Base-by-base conservation (phyloP, 2,329 filamentous ascomycete genomes). In the Basipetospora chlamydospora region DNA sequence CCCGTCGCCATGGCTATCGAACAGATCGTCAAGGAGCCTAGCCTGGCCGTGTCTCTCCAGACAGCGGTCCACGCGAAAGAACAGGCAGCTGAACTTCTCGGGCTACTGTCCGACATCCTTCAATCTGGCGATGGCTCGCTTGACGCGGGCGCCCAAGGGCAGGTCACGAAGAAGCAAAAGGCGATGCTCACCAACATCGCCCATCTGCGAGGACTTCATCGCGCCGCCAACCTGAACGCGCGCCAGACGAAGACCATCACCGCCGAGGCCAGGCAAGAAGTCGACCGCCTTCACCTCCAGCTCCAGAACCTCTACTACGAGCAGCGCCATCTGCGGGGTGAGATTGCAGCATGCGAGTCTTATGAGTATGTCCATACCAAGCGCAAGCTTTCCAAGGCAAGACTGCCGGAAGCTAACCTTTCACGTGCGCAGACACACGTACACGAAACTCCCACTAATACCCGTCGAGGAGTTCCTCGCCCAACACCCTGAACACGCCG, bases 301-400 rank as follows among this genome's bases (percentile, higher is more conserved):
- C 67, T 98, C 38, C 88, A 96, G 58, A 98, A 98, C 51, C 63
- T 98, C 6, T 92, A 90, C 56, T 98, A 98, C 52, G 88, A 98
- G 57, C 87, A 96, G 60, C 70, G 84, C 38, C 86, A 95, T 56
- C 63, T 98, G 38, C 76, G 82, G 44, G 83, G 83, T 33, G 90
- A 98, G 59, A 96, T 98, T 42, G 66, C 73, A 1, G 85, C 83
- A 7, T 96, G 90, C 55, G 83, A 94, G 53, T 80, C 78, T 35
- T 95, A 92, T 49, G 83, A 94, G 85, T 93, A 61, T 43, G 82
- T 70, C 3, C 3, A 10, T n/a, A n/a, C n/a, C n/a, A n/a, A n/a
- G n/a, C n/a, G n/a, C n/a, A n/a, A n/a, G n/a, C n/a, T n/a, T n/a
- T n/a, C n/a, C n/a, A n/a, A n/a, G n/a, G n/a, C n/a, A n/a, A n/a